Conservation (phyloP, 2,329 filamentous ascomycete genomes). For the Grosmannia huntii region DNA sequence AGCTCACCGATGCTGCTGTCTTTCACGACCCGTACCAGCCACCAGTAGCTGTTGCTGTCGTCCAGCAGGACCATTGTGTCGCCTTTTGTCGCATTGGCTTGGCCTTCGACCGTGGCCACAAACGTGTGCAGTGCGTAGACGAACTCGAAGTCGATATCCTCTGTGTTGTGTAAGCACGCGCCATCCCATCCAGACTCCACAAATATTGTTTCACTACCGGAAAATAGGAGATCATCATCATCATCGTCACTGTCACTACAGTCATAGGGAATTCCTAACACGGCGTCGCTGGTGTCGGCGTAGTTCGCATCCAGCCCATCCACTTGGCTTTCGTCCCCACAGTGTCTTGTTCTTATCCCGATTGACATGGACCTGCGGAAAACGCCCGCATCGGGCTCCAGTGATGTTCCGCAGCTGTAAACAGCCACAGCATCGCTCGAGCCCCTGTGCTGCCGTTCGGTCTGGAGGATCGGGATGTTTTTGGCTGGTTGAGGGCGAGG, state of each 20-base stretch:
- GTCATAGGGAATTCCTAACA: slow-evolving; percentile 5
- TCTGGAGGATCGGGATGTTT: not conserved
- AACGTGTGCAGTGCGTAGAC: slow-evolving; percentile 98
- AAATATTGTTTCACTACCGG: slow-evolving; percentile 43
- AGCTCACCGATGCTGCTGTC: slow-evolving; percentile 76
- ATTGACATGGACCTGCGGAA: not conserved
- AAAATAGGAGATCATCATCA: slow-evolving; percentile 26
- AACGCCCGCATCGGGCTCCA: not conserved
- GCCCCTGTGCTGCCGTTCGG: not conserved
- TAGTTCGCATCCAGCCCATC: not conserved
- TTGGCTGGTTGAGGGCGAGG: slow-evolving; percentile 33
- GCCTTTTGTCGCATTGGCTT: slow-evolving; percentile 95
- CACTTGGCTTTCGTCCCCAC: not conserved
- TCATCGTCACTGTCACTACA: slow-evolving; percentile 1
- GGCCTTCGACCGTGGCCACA: slow-evolving; percentile 92
- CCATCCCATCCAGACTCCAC: slow-evolving; percentile 61
- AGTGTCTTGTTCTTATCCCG: not conserved
- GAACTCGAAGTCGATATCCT: slow-evolving; percentile 99
- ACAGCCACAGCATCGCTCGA: not conserved
- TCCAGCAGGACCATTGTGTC: slow-evolving; percentile 98
- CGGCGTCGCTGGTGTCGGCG: slow-evolving; percentile 1
- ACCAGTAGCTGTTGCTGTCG: slow-evolving; percentile 99
- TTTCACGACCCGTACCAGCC: slow-evolving; percentile 93
- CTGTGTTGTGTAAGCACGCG: slow-evolving; percentile 82
- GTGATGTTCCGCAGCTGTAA: not conserved